Evolutionary conservation across 192 early-diverging fungal species (phyloP).

Genomic region (Gonapodya sp.): DNA sequence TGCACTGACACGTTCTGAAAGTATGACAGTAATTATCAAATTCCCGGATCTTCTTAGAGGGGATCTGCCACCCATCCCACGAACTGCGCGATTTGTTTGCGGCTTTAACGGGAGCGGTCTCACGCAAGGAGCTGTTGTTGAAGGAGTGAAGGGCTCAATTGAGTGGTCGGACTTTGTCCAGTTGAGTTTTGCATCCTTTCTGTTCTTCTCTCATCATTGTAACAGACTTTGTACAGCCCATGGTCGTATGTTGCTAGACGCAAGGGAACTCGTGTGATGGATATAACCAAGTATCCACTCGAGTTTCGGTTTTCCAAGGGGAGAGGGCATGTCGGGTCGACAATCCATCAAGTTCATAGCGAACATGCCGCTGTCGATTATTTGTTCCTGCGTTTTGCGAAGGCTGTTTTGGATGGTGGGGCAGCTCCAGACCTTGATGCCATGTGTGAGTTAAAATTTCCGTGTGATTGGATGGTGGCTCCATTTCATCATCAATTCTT

Average conservation of each 20-base stretch:
- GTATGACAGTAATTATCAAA: background rate
- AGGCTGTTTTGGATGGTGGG: background rate
- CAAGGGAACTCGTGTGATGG: background rate
- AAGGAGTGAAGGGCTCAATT: background rate
- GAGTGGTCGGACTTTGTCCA: background rate
- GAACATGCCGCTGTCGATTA: background rate
- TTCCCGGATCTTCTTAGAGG: background rate
- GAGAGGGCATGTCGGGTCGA: background rate
- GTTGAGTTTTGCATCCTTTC: background rate
- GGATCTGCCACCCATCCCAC: background rate
- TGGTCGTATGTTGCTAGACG: slow-evolving; percentile 1
- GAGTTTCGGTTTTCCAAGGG: background rate
- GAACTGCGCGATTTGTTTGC: background rate
- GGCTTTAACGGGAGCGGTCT: background rate
- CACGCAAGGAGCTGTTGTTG: background rate
- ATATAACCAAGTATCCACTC: background rate
- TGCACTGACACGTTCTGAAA: no score
- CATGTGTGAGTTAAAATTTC: background rate
- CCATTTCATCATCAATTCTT: background rate
- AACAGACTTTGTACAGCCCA: background rate
- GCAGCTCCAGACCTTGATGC: background rate
- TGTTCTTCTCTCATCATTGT: no score
- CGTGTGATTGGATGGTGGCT: background rate
- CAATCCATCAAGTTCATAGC: background rate
- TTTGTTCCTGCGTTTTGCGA: background rate